Percentiles rank a stretch among this genome's conserved stretches.
Evolutionary conservation across 73 alveolate genomes (phyloP).

Genomic region (Uronychia setigera): DNA sequence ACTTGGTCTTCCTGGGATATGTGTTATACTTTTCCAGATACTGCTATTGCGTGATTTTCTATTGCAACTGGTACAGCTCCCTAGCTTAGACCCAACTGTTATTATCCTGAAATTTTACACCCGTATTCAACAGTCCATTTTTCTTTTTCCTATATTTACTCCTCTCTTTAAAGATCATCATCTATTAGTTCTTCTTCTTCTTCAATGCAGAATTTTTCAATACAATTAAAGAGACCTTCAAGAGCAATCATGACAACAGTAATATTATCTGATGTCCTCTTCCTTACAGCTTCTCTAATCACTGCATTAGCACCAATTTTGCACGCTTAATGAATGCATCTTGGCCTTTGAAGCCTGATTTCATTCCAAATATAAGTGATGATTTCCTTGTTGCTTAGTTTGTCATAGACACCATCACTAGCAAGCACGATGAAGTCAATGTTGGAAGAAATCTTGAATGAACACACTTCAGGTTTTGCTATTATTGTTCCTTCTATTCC

Average conservation of each 20-base stretch:
- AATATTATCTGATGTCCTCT: conserved; percentile 73
- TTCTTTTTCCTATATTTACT: too few relatives aligned
- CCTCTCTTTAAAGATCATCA: too few relatives aligned
- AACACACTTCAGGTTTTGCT: conserved; percentile 86
- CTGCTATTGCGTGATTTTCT: too few relatives aligned
- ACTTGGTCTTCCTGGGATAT: too few relatives aligned
- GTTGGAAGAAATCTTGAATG: conserved; percentile 79
- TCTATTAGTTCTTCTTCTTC: background rate
- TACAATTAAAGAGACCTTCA: conserved; percentile 1
- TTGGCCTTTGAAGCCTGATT: background rate
- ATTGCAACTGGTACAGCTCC: too few relatives aligned
- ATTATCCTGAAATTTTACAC: too few relatives aligned
- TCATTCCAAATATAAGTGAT: conserved; percentile 31
- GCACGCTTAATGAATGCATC: conserved; percentile 61
- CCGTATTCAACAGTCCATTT: too few relatives aligned
- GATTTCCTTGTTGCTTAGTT: conserved; percentile 50
- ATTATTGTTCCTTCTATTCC: conserved; percentile 84
- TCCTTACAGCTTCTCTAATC: conserved; percentile 61
- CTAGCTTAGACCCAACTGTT: too few relatives aligned
- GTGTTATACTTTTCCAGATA: too few relatives aligned
- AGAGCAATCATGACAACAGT: conserved; percentile 80
- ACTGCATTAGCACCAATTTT: conserved; percentile 72
- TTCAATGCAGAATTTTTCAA: background rate
- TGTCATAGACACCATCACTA: conserved; percentile 95
- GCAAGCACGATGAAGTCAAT: conserved; percentile 80